Percentiles rank a stretch among this genome's conserved stretches.
These are phyloP conservation scores for Suaeda aralocaspica DNA, from an alignment of 148 eudicot species.

Conservation along the genomic window DNA sequence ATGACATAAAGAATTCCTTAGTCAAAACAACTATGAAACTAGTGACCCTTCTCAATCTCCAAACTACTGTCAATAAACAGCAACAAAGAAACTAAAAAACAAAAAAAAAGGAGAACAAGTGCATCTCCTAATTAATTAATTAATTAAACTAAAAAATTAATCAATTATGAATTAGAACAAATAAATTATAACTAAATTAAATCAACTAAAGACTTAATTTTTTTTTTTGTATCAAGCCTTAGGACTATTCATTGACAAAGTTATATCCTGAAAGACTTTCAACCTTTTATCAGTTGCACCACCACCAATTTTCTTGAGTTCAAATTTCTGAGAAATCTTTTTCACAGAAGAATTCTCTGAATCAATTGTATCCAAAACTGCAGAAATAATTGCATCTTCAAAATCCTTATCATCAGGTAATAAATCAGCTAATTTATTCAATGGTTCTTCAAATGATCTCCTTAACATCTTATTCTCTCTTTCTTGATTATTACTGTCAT, in stretches of 20 bases:
- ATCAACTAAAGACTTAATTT: neutral
- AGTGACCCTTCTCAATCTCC: constrained; percentile 1
- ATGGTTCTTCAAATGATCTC: constrained; percentile 39
- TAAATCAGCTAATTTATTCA: constrained; percentile 38
- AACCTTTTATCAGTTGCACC: constrained; percentile 50
- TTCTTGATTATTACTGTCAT: constrained; percentile 17
- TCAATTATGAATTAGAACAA: no score
- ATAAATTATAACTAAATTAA: constrained; percentile 6
- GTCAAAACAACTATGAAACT: constrained; percentile 3
- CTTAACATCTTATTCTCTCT: constrained; percentile 67
- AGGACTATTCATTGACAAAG: constrained; percentile 72
- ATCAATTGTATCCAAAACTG: constrained; percentile 54
- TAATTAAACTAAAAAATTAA: constrained; percentile 16
- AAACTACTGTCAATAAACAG: constrained; percentile 4
- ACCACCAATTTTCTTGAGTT: constrained; percentile 25
- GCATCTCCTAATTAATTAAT: constrained; percentile 64
- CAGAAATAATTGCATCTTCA: constrained; percentile 81
- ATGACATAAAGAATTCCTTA: neutral
- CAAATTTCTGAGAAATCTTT: constrained; percentile 19
- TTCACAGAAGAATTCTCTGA: constrained; percentile 15
- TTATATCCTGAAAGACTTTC: constrained; percentile 77
- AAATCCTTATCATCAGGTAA: constrained; percentile 86
- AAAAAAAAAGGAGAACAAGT: constrained; percentile 62
- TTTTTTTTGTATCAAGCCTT: constrained; percentile 37
- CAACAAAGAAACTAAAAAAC: neutral